Conservation (phyloP, 768 basidiomycete genomes). For the Kondoa subrosea region DNA sequence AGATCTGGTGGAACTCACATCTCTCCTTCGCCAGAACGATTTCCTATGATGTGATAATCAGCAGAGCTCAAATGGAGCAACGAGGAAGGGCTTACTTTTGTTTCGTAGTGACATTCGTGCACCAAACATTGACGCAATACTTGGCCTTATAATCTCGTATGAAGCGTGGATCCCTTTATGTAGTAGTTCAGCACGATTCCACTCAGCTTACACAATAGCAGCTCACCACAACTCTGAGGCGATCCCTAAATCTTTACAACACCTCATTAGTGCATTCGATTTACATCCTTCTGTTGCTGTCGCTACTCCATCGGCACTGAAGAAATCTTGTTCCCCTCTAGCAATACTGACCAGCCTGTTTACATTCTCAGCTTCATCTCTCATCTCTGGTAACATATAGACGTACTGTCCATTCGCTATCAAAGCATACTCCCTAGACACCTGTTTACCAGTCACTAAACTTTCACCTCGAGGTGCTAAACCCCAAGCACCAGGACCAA, state of each 20-base stretch:
- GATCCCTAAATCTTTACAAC: slow-evolving; percentile 88
- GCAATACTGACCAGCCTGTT: slow-evolving; percentile 70
- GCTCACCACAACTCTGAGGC: slow-evolving; percentile 89
- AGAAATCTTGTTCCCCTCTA: slow-evolving; percentile 91
- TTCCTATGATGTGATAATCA: not conserved
- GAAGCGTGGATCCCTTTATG: slow-evolving; percentile 74
- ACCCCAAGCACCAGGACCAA: slow-evolving; percentile 94
- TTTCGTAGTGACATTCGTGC: slow-evolving; percentile 64
- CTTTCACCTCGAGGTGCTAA: slow-evolving; percentile 84
- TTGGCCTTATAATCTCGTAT: slow-evolving; percentile 80
- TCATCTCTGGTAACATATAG: not conserved
- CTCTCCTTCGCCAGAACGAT: slow-evolving; percentile 16
- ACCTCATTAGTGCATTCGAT: slow-evolving; percentile 91
- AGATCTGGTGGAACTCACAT: not conserved
- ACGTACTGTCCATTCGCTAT: slow-evolving; percentile 75
- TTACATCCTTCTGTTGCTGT: slow-evolving; percentile 92
- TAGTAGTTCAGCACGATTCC: not conserved
- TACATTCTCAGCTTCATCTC: not conserved
- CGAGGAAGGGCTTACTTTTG: slow-evolving; percentile 52
- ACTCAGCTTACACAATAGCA: not conserved
- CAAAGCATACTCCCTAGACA: slow-evolving; percentile 83
- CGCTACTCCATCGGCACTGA: slow-evolving; percentile 71
- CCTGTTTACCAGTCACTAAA: slow-evolving; percentile 68
- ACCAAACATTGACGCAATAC: slow-evolving; percentile 69
- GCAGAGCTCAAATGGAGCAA: not conserved